phyloP scores from a whole-genome alignment of 2,329 filamentous ascomycete genomes.

The Calonectria hongkongensis region DNA sequence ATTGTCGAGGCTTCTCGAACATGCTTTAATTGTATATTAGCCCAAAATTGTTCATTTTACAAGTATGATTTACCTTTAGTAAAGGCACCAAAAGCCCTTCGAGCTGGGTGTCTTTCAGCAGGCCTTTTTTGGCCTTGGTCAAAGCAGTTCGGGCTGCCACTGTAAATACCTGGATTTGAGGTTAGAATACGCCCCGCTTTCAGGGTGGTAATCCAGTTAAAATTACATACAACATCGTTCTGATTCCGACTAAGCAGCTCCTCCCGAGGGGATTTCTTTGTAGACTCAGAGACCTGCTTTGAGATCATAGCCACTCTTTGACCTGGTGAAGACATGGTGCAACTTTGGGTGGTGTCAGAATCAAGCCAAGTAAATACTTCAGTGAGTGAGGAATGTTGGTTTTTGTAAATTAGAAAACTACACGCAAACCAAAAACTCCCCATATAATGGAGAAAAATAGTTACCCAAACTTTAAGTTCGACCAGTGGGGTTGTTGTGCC shows the following conservation, averaged over 20 bases:
- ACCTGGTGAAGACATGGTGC: background rate
- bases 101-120: background rate
- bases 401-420: background rate
- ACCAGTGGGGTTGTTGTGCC: constrained; percentile 9
- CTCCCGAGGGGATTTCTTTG: background rate
- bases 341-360: too few species aligned
- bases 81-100: constrained; percentile 6
- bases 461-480: background rate
- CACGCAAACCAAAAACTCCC: background rate
- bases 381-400: background rate
- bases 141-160: constrained; percentile 11
- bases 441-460: background rate
- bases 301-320: constrained; percentile 10
- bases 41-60: too few species aligned
- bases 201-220: too few species aligned
- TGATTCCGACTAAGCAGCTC: background rate
- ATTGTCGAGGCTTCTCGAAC: background rate
- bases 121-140: constrained; percentile 15
- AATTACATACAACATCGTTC: background rate
- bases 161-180: background rate
- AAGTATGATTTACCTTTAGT: background rate
- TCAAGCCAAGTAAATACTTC: background rate
- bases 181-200: background rate
- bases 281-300: background rate
- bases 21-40: background rate